Evolutionary conservation across 805 yeast species (phyloP), one percentile per base, ranked within the genome.

Genomic region (Starmerella tilneyi): DNA sequence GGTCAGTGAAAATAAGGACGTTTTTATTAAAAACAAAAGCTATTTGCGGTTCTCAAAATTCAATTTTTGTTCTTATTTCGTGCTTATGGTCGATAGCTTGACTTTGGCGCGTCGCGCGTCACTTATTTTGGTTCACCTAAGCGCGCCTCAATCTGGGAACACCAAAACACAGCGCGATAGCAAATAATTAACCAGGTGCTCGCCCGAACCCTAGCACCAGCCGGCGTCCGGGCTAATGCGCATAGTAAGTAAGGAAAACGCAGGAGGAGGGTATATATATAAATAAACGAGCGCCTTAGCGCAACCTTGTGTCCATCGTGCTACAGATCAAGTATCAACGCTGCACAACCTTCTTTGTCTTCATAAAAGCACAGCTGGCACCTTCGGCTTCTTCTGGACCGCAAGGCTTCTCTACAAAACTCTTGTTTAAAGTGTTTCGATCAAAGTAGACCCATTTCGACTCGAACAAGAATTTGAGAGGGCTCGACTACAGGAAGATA

Each of bases 151-250:
- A 34, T 23, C 22, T 13, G 38, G 38, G 16, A 34, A 34, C 27
- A 21, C 28, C n/a, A 34, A 34, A 34, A 34, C 38, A 34, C 28
- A 8, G 17, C 38, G 38, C 38, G 37, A 33, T 33, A 33, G 37
- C 37, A 21, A 34, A 34, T 34, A 34, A 33, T 33, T 34, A 22
- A 34, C 13, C 28, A 8, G 15, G 28, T 22, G n/a, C 16, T n/a
- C 38, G 38, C 38, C 38, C 38, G n/a, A 34, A 34, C 38, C 38
- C 38, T 34, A 9, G 38, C 19, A 5, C 28, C 38, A 34, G 28
- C 38, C 38, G 28, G 16, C n/a, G 28, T 15, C 28, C 38, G 38
- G 28, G 38, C 38, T 7, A 21, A 7, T 22, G 38, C n/a, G n/a
- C 38, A 34, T 5, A n/a, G 19, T 34, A 34, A 34, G 28, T 34